phyloP scores from a whole-genome alignment of 305 asterid species.

The Rubia balearica region DNA sequence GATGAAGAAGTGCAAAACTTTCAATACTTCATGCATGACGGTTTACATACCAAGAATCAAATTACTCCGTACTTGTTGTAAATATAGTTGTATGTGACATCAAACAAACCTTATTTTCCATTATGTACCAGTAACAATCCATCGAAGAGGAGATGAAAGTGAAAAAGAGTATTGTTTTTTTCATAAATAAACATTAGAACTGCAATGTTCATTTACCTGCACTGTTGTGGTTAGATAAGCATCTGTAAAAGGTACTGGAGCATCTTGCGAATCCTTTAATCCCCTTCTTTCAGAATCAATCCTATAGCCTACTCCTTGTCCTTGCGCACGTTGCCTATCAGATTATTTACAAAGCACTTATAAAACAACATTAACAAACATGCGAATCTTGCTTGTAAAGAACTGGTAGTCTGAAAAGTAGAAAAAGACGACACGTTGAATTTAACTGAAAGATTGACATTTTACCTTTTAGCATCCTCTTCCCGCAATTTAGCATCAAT shows the following conservation, averaged over 20 bases:
- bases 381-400: not conserved
- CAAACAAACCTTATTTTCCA: not conserved
- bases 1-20: not conserved
- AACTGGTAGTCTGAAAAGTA: too few relatives aligned
- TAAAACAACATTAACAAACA: too few relatives aligned
- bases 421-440: not conserved
- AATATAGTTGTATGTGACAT: not conserved
- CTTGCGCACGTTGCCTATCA: slow-evolving; percentile 49
- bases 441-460: slow-evolving; percentile 5
- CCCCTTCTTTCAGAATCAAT: slow-evolving; percentile 50
- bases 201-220: slow-evolving; percentile 40
- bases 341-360: slow-evolving; percentile 18
- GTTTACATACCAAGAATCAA: not conserved
- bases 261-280: slow-evolving; percentile 60
- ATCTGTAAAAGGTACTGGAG: slow-evolving; percentile 68
- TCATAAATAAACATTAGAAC: not conserved
- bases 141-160: not conserved
- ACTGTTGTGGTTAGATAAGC: slow-evolving; percentile 63
- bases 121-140: not conserved
- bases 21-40: not conserved
- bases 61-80: not conserved
- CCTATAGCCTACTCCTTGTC: slow-evolving; percentile 49
- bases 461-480: slow-evolving; percentile 29
- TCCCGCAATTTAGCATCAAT: slow-evolving; percentile 35
- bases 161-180: not conserved